Evolutionary conservation across 1,284 basidiomycete genomes (phyloP).

Genomic region (Omphalotus olearius): DNA sequence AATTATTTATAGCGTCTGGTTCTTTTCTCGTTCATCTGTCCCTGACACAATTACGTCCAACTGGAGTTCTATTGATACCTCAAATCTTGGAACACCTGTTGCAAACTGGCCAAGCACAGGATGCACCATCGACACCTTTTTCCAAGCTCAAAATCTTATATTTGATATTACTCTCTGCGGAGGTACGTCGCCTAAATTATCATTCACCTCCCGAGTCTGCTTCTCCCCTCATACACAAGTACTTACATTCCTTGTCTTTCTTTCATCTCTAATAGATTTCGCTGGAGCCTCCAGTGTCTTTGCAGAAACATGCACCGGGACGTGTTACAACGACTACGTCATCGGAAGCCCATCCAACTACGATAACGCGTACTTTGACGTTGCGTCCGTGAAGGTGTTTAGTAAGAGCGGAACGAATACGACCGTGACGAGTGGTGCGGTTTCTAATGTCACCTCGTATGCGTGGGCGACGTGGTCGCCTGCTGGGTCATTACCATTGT

Average conservation of each 20-base stretch:
- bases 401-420: conserved; percentile 6
- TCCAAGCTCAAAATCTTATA: conserved; percentile 62
- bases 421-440: background rate
- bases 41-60: conserved; percentile 53
- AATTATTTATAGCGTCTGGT: conserved; percentile 58
- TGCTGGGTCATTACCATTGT: too few species aligned
- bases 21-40: conserved; percentile 61
- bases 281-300: conserved; percentile 52
- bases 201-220: too few species aligned
- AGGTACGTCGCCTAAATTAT: too few species aligned
- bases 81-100: conserved; percentile 60
- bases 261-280: conserved; percentile 26
- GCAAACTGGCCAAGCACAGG: conserved; percentile 61
- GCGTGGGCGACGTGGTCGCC: too few species aligned
- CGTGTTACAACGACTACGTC: conserved; percentile 43
- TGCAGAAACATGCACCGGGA: conserved; percentile 58
- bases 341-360: conserved; percentile 10
- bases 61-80: conserved; percentile 55
- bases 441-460: too few species aligned
- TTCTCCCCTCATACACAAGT: background rate
- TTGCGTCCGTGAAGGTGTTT: conserved; percentile 8
- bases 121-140: conserved; percentile 59
- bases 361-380: conserved; percentile 13
- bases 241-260: background rate
- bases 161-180: conserved; percentile 78